Evolutionary conservation across 2,329 filamentous ascomycete species (phyloP).

Genomic region (Botrytis aclada): DNA sequence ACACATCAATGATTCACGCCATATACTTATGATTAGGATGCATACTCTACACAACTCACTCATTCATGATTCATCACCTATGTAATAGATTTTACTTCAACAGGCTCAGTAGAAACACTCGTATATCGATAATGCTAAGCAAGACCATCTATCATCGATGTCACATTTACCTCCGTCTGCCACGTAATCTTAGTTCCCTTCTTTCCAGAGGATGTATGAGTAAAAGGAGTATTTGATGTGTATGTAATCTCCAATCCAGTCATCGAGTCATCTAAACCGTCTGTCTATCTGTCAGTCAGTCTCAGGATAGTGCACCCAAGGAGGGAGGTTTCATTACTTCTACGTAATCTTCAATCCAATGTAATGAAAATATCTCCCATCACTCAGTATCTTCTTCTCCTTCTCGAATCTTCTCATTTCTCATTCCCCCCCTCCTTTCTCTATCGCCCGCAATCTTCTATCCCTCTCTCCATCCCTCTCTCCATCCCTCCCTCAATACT

Average conservation of each 20-base stretch:
- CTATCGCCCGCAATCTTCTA: not conserved
- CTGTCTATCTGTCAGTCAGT: not conserved
- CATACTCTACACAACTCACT: not conserved
- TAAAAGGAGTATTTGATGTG: not conserved
- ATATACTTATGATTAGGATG: not conserved
- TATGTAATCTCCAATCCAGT: not conserved
- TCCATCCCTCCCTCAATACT: not conserved
- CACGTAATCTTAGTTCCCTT: not conserved
- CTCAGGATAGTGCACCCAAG: not conserved
- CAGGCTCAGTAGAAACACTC: too few species aligned
- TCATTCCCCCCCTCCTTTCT: not conserved
- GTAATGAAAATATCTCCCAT: not conserved
- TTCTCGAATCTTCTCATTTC: not conserved
- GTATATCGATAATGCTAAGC: not conserved
- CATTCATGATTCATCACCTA: not conserved
- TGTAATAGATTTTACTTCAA: not conserved
- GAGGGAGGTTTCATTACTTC: not conserved
- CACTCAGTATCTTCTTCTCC: not conserved
- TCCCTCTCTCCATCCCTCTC: not conserved
- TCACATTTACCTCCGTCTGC: not conserved
- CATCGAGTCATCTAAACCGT: not conserved
- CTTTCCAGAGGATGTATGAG: not conserved
- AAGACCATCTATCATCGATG: not conserved
- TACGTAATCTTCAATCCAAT: not conserved
- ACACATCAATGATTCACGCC: not conserved